Conservation (phyloP, 129 eudicot genomes). For the Pseudognaphalium luteoalbum region DNA sequence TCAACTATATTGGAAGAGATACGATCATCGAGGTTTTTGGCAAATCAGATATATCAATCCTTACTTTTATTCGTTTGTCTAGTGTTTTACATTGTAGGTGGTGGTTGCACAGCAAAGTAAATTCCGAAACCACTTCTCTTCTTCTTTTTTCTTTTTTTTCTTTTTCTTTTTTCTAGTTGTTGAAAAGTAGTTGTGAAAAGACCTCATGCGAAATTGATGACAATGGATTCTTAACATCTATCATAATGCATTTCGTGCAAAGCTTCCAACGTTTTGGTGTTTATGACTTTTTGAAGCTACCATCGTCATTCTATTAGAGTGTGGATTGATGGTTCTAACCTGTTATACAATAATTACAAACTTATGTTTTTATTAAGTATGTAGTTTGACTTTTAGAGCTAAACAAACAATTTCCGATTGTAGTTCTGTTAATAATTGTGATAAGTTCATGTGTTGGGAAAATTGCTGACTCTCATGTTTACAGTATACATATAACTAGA, state of each 20-base stretch:
- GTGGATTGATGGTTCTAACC: too few species aligned
- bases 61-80: constrained; percentile 33
- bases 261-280: background rate
- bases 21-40: constrained; percentile 26
- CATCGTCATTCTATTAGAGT: too few species aligned
- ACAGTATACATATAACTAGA: background rate
- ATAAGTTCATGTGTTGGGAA: background rate
- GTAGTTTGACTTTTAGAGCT: background rate
- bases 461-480: background rate
- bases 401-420: background rate
- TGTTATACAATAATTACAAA: background rate
- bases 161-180: constrained; percentile 17
- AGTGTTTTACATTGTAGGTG: constrained; percentile 24
- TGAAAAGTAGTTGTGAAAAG: constrained; percentile 6
- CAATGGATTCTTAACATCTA: constrained; percentile 11
- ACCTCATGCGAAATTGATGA: constrained; percentile 17
- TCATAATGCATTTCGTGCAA: constrained; percentile 13
- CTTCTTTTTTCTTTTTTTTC: constrained; percentile 16
- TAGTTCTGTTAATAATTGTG: background rate
- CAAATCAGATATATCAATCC: constrained; percentile 22
- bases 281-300: background rate
- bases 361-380: background rate
- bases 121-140: constrained; percentile 15
- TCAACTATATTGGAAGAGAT: constrained; percentile 22
- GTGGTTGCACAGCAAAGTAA: constrained; percentile 32